Evolutionary conservation across 225 moss, liverwort and hornwort species (phyloP).

Genomic region (Bryoerythrophyllum caledonicum): DNA sequence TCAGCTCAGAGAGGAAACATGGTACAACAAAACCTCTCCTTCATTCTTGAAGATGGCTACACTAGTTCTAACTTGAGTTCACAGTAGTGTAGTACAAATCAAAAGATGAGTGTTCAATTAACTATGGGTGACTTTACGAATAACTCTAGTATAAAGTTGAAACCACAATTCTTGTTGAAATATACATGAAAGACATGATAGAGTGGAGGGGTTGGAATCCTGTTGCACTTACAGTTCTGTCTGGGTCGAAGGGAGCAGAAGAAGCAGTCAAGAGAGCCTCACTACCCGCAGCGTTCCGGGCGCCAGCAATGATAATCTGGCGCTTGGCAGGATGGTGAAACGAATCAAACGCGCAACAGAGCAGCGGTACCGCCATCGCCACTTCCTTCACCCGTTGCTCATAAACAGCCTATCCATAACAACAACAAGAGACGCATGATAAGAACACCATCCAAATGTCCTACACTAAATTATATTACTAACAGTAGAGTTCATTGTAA

Average conservation of each 20-base stretch:
- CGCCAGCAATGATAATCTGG: slow-evolving; percentile 84
- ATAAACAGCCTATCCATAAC: slow-evolving; percentile 68
- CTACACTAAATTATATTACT: too few species aligned
- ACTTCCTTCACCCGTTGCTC: slow-evolving; percentile 83
- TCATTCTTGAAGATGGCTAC: too few species aligned
- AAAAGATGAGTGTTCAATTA: too few species aligned
- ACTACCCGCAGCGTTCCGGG: slow-evolving; percentile 62
- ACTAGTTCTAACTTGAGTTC: too few species aligned
- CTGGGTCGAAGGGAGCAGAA: slow-evolving; percentile 76
- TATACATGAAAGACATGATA: not conserved
- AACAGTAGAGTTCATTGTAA: too few species aligned
- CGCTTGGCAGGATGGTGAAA: slow-evolving; percentile 66
- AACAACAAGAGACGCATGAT: not conserved
- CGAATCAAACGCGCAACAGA: slow-evolving; percentile 93
- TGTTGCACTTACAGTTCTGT: slow-evolving; percentile 64
- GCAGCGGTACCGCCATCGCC: slow-evolving; percentile 92
- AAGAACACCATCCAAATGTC: not conserved
- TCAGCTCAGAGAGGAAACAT: too few species aligned
- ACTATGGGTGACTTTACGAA: too few species aligned
- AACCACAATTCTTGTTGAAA: not conserved
- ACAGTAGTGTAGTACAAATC: too few species aligned
- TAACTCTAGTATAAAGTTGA: too few species aligned
- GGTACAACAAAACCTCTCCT: too few species aligned
- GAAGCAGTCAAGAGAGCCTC: slow-evolving; percentile 74
- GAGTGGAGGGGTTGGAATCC: not conserved